Evolutionary conservation across 2,329 filamentous ascomycete genomes (phyloP), one percentile per base, ranked within the genome.

Genomic region (Fusarium sp.): DNA sequence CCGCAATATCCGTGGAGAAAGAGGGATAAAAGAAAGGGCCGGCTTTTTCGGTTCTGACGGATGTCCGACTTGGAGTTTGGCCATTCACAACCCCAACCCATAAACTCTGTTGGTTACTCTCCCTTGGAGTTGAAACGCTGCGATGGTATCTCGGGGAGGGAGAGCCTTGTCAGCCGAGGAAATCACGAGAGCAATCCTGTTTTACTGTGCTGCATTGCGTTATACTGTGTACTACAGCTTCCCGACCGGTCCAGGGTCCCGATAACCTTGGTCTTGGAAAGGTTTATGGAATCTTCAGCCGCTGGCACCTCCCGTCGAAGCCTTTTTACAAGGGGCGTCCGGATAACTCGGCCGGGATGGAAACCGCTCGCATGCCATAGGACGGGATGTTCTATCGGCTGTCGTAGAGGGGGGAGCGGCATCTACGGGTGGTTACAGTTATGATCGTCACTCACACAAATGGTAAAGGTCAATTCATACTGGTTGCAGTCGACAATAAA

Each of bases 1-100:
- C 56, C 56, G 35, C 56, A 56, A 58, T 31, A 58, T 40, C 56
- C 56, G 56, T 58, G 56, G 22, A 36, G 35, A n/a, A 14, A 33
- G 35, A 38, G 56, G 35, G 36, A 40, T 40, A 58, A 58, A 16
- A 58, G 17, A 16, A 27, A 27, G 44, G 33, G 40, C 49, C 49
- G 64, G 67, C 55, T 44, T 44, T 51, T 53, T 69, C 66, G 66
- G 66, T 69, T 69, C 66, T 68, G 66, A 53, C 57, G 66, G 66
- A 67, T 69, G 66, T 63, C 66, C 68, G 66, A 51, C 22, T 57
- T 56, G 20, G 24, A 17, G 12, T n/a, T 31, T 3, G 55, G 36
- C 35, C 56, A 42, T 42, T 42, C 56, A 24, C 51, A 36, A 38
- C 22, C 33, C 55, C 55, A 57, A 38, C 33, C 55, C 51, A 35